Evolutionary conservation across 768 basidiomycete species (phyloP).

Genomic region (Udeniomyces megalosporus): DNA sequence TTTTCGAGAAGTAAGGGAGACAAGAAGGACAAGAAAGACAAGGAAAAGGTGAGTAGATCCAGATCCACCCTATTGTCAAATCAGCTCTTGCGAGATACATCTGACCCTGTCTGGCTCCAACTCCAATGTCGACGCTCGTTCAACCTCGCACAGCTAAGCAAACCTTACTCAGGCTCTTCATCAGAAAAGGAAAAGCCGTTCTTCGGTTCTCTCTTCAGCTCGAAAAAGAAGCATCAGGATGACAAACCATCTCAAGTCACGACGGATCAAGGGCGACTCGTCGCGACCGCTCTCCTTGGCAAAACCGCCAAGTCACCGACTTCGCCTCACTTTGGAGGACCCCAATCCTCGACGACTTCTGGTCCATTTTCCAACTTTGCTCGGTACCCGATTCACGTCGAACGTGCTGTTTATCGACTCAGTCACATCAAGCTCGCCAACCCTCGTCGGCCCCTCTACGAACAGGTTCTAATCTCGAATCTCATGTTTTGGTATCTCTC

Average conservation of each 20-base stretch:
- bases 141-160: neutral
- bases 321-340: constrained; percentile 31
- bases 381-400: constrained; percentile 95
- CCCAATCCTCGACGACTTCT: constrained; percentile 26
- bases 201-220: constrained; percentile 79
- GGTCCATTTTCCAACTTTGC: constrained; percentile 37
- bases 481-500: constrained; percentile 99
- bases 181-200: constrained; percentile 54
- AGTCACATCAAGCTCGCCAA: constrained; percentile 99
- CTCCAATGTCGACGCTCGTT: neutral
- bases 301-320: constrained; percentile 51
- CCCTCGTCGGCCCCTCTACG: constrained; percentile 85
- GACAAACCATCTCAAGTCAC: constrained; percentile 21
- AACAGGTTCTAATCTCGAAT: constrained; percentile 52
- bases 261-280: constrained; percentile 53
- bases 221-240: constrained; percentile 75
- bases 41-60: constrained; percentile 31
- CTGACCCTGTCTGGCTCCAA: neutral
- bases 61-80: too few relatives aligned
- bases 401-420: constrained; percentile 88
- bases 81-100: neutral
- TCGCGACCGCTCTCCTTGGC: constrained; percentile 72
- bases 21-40: constrained; percentile 21
- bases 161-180: neutral
- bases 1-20: constrained; percentile 21